Percentiles rank a stretch among this genome's conserved stretches.
phyloP scores from a whole-genome alignment of 2,329 filamentous ascomycete genomes.

The Pseudofabraea citricarpa region DNA sequence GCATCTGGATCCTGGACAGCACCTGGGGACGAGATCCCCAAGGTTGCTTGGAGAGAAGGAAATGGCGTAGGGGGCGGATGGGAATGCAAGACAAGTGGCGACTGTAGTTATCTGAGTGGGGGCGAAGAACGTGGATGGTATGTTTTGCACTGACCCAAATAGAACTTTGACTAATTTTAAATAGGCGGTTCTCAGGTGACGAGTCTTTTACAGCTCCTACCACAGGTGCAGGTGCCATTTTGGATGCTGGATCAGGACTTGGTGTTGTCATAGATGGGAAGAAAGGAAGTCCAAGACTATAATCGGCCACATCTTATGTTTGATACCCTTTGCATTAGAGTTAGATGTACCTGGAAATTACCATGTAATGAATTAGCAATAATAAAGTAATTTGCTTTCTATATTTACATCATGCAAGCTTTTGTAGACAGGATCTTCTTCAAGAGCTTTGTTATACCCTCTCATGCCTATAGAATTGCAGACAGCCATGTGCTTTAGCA shows the following conservation, averaged over 20 bases:
- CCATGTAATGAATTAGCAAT: too few species aligned
- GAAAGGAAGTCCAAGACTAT: conserved; percentile 15
- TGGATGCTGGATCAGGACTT: conserved; percentile 29
- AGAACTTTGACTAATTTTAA: conserved; percentile 1
- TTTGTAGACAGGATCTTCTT: too few species aligned
- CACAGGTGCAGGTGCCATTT: conserved; percentile 11
- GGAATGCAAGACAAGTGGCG: conserved; percentile 74
- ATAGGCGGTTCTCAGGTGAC: conserved; percentile 50
- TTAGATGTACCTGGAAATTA: too few species aligned
- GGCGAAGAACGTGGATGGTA: conserved; percentile 89
- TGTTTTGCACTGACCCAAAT: conserved; percentile 25
- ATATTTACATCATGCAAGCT: too few species aligned
- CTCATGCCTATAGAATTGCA: too few species aligned
- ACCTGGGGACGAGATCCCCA: conserved; percentile 31
- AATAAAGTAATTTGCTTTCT: too few species aligned
- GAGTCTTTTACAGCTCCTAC: conserved; percentile 41
- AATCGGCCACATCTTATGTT: neutral
- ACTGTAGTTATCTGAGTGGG: conserved; percentile 74
- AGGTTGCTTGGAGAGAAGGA: conserved; percentile 49
- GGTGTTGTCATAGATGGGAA: conserved; percentile 30
- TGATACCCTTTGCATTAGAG: neutral
- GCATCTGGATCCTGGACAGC: conserved; percentile 34
- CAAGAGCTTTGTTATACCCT: too few species aligned
- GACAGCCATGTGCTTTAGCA: too few species aligned
- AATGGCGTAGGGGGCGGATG: conserved; percentile 70